These are phyloP conservation scores for Didymella segeticola DNA, from an alignment of 2,329 filamentous ascomycete species.

Conservation along the genomic window DNA sequence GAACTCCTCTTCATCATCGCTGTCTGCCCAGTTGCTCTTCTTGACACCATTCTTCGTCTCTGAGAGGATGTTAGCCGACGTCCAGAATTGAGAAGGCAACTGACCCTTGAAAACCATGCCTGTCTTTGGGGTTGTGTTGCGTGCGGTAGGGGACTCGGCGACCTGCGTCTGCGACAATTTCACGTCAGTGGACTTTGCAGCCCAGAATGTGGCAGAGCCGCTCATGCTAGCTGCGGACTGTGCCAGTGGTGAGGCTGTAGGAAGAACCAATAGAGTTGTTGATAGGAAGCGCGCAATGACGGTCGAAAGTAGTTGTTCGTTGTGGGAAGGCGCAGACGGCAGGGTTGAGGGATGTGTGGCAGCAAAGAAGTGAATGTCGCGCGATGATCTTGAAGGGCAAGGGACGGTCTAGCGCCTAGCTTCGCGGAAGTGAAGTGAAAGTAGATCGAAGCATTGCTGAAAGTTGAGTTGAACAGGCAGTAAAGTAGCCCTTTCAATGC, in stretches of 20 bases:
- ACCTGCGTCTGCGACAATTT: not conserved
- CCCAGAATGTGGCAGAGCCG: constrained; percentile 4
- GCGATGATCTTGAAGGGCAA: not conserved
- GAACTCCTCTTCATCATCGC: constrained; percentile 28
- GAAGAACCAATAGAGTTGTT: too few relatives aligned
- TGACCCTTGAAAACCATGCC: not conserved
- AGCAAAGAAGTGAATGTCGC: not conserved
- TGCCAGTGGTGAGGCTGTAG: too few relatives aligned
- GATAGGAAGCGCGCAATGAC: not conserved
- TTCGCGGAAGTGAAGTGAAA: not conserved
- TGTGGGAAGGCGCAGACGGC: not conserved
- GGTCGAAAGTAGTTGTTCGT: not conserved
- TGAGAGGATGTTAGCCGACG: not conserved
- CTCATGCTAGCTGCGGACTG: not conserved
- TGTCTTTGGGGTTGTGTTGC: not conserved
- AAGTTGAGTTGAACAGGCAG: not conserved
- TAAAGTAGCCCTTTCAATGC: not conserved
- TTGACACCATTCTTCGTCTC: constrained; percentile 12
- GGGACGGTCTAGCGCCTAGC: not conserved
- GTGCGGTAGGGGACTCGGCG: not conserved
- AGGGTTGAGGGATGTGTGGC: not conserved
- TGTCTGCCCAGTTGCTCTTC: constrained; percentile 27
- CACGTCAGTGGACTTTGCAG: constrained; percentile 2
- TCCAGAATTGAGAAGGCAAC: too few relatives aligned
- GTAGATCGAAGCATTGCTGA: not conserved